Evolutionary conservation across 208 protist species (phyloP).

Genomic region (Leishmania guyanensis): DNA sequence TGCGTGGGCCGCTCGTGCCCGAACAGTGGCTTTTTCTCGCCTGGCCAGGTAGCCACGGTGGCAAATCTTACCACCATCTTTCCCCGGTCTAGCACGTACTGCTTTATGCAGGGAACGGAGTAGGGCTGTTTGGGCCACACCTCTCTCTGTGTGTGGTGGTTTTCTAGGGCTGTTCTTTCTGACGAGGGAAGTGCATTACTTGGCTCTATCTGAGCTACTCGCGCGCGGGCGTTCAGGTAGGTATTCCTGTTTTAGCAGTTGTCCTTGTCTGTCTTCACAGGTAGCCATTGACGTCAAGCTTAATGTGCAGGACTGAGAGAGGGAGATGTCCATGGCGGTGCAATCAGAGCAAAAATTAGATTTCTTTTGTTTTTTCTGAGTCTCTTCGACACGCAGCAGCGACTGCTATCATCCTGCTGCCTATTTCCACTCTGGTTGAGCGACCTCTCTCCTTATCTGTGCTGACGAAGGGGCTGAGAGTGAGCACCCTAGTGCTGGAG

Average conservation of each 20-base stretch:
- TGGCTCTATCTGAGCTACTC: background rate
- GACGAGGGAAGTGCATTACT: background rate
- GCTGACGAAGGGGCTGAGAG: background rate
- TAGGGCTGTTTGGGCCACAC: conserved; percentile 9
- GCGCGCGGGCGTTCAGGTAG: background rate
- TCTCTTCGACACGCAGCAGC: background rate
- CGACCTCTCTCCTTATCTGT: background rate
- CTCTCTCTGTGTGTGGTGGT: background rate
- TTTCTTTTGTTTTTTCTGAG: background rate
- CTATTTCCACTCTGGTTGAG: background rate
- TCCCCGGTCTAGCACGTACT: conserved; percentile 76
- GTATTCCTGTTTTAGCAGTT: no score
- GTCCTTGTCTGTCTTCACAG: background rate
- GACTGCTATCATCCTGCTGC: background rate
- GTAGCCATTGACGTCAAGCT: background rate
- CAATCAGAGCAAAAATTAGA: background rate
- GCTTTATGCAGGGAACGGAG: conserved; percentile 69
- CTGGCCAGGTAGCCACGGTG: conserved; percentile 75
- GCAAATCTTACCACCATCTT: conserved; percentile 55
- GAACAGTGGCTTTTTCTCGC: conserved; percentile 71
- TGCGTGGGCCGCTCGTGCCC: conserved; percentile 69
- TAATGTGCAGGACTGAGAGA: background rate
- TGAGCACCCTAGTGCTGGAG: background rate
- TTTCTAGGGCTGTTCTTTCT: background rate
- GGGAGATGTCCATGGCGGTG: background rate